Base-by-base conservation (phyloP, 2,329 filamentous ascomycete species). In the Trichoderma atroviride region DNA sequence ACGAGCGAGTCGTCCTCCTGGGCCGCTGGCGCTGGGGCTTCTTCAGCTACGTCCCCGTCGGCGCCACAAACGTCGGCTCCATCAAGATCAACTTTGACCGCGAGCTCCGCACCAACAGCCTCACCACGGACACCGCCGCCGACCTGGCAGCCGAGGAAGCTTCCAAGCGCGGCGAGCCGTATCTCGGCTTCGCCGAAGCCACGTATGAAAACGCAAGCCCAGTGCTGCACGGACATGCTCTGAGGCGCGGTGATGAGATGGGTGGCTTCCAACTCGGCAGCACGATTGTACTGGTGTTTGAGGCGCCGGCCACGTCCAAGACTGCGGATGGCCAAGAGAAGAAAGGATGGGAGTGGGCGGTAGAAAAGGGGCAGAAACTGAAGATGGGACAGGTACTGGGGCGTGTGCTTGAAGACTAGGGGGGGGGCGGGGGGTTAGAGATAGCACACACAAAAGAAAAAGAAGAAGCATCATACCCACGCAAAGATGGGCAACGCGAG, bases 31-130 rank as follows among this genome's bases (percentile, higher is more conserved):
- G 94, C 68, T 96, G 93, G 88, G 96, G 96, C 22, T 98, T 99
- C 87, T 99, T 99, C 85, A 92, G 91, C 73, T 97, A 94, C 82
- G 95, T 93, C 0, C 94, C 96, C 16, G 96, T 99, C 40, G 96
- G 96, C 72, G 96, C 96, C 9, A 99, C 96, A 27, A 99, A 99
- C 76, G 96, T 99, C 56, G 96, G 96, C 68, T 96, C 92, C 70
- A 98, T 99, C 82, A 92, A 93, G 78, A 88, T 99, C 83, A 97
- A 99, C 82, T 99, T 99, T 79, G 96, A 99, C 81, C 86, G 90
- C 70, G 96, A 99, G 81, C 85, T 99, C 71, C 91, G 95, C 72
- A 96, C 96, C 63, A 99, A 99, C 82, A 94, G 90, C 74, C 84
- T 99, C 64, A 90, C 91, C 3, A 97, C 95, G 3, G 96, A 99